Conservation (phyloP, 1,284 basidiomycete genomes). For the Ceratobasidium sp. region DNA sequence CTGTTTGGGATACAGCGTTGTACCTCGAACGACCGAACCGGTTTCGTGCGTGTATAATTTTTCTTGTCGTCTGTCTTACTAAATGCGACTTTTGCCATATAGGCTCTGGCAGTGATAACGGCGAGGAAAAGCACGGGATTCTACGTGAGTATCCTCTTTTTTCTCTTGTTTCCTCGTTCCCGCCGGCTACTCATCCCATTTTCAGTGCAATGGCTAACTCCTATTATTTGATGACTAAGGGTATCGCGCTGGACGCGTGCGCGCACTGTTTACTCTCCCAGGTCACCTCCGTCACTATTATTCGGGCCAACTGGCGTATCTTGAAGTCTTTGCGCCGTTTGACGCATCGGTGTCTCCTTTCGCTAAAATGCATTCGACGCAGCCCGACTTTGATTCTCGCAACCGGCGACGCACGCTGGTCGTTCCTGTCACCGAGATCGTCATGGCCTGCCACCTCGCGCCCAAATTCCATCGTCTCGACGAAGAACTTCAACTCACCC, state of each 20-base stretch:
- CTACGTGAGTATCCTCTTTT: neutral
- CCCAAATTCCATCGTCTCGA: slow-evolving; percentile 11
- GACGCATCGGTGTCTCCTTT: neutral
- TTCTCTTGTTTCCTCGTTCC: neutral
- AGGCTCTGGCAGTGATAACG: neutral
- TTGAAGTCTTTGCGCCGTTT: slow-evolving; percentile 21
- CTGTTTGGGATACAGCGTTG: slow-evolving; percentile 17
- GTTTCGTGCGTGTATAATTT: neutral
- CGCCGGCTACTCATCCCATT: neutral
- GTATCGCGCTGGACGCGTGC: slow-evolving; percentile 33
- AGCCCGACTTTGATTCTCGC: neutral
- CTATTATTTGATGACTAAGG: neutral
- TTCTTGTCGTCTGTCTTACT: neutral
- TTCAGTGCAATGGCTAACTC: neutral
- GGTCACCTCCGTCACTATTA: slow-evolving; percentile 9
- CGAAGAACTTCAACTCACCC: neutral
- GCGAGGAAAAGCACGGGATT: slow-evolving; percentile 3
- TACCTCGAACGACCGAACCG: neutral
- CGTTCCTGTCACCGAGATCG: slow-evolving; percentile 19
- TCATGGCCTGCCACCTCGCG: slow-evolving; percentile 20
- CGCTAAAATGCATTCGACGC: neutral
- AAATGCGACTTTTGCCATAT: neutral
- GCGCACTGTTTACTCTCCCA: slow-evolving; percentile 25
- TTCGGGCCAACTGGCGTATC: slow-evolving; percentile 8
- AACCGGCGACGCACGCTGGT: slow-evolving; percentile 7